Percentiles rank a stretch among this genome's conserved stretches.
These are phyloP conservation scores for Pelargonium nanum DNA, from an alignment of 345 rosid species.

Conservation along the genomic window DNA sequence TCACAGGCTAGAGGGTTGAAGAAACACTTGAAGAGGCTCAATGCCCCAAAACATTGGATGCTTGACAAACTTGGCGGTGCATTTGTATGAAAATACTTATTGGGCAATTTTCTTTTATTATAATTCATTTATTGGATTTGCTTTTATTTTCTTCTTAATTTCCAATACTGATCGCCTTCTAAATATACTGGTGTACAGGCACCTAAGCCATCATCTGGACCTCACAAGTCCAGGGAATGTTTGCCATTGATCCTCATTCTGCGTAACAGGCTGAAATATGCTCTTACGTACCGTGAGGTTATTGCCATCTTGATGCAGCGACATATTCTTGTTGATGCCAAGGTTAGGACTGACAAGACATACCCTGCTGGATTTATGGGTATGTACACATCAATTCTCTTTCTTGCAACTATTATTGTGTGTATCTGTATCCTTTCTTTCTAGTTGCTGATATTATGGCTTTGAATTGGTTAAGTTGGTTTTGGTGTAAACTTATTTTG, in stretches of 20 bases:
- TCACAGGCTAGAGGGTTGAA: constrained; percentile 14
- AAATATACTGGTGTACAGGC: no score
- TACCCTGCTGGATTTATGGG: constrained; percentile 19
- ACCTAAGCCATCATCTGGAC: constrained; percentile 16
- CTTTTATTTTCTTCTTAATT: neutral
- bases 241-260: constrained; percentile 11
- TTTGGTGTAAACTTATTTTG: no score
- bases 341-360: no score
- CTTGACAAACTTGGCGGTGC: constrained; percentile 8
- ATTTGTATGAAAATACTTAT: neutral
- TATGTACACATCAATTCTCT: neutral
- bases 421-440: no score
- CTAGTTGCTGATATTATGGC: no score
- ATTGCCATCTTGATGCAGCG: no score
- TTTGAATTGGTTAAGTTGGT: no score
- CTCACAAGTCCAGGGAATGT: constrained; percentile 12
- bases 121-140: neutral
- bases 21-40: no score
- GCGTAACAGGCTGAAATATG: constrained; percentile 15
- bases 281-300: no score
- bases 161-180: no score
- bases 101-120: neutral
- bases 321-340: no score
- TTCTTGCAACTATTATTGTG: no score
- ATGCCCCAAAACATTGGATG: constrained; percentile 4